Evolutionary conservation across 2,329 filamentous ascomycete species (phyloP).

Genomic region (Aspergillus latus): DNA sequence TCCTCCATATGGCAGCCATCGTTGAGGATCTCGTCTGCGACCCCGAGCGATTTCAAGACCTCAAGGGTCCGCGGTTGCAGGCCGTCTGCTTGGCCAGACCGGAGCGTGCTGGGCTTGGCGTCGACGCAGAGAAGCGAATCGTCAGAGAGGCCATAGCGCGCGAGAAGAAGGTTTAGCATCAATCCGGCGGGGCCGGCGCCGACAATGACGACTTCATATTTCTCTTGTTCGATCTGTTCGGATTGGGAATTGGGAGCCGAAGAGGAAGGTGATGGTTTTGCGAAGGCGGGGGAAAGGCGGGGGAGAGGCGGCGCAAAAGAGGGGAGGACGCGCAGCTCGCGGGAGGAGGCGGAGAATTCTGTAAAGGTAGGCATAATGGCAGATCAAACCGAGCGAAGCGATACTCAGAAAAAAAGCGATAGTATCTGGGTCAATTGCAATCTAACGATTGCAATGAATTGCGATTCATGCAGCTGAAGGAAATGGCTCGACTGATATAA

Average conservation of each 20-base stretch:
- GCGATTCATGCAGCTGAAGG: neutral
- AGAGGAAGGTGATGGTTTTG: neutral
- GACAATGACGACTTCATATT: slow-evolving; percentile 45
- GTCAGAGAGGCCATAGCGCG: slow-evolving; percentile 45
- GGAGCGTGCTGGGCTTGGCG: slow-evolving; percentile 39
- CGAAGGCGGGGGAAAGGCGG: slow-evolving; percentile 39
- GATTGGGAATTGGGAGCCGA: neutral
- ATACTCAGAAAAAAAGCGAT: neutral
- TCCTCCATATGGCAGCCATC: slow-evolving; percentile 53
- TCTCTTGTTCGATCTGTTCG: slow-evolving; percentile 22
- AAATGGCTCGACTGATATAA: neutral
- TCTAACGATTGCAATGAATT: neutral
- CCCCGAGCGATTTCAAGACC: slow-evolving; percentile 43
- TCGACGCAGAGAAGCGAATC: slow-evolving; percentile 46
- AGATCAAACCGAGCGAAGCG: neutral
- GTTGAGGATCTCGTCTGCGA: slow-evolving; percentile 41
- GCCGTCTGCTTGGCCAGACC: slow-evolving; percentile 46
- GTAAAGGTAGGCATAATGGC: slow-evolving; percentile 43
- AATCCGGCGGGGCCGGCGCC: slow-evolving; percentile 48
- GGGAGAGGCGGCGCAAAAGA: slow-evolving; percentile 44
- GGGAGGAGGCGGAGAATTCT: slow-evolving; percentile 34
- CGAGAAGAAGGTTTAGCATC: slow-evolving; percentile 43
- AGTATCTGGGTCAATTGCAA: neutral
- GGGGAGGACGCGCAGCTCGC: slow-evolving; percentile 43
- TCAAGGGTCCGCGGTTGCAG: slow-evolving; percentile 47